A percentile compares a stretch with the other conserved stretches of the same genome.
phyloP scores from a whole-genome alignment of 805 yeast species.

The Tetrapisispora fleetii region DNA sequence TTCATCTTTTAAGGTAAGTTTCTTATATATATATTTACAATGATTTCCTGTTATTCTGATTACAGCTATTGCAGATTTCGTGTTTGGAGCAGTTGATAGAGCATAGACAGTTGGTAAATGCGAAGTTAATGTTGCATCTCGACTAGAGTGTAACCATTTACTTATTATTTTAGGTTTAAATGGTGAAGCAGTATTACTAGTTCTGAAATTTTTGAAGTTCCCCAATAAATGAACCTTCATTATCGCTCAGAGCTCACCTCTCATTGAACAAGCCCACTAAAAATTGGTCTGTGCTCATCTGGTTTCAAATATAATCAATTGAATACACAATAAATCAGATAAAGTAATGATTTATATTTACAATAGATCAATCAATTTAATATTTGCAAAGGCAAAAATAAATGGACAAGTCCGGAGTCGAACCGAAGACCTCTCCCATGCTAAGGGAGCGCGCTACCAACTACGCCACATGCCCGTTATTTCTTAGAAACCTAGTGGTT shows the following conservation, averaged over 20 bases:
- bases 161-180: too few species aligned
- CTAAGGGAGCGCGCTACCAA: conserved; percentile 77
- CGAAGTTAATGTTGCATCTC: not conserved
- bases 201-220: not conserved
- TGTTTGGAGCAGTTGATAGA: conserved; percentile 67
- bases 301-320: too few species aligned
- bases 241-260: too few species aligned
- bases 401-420: conserved; percentile 71
- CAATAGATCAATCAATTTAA: too few species aligned
- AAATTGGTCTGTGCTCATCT: too few species aligned
- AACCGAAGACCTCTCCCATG: conserved; percentile 76
- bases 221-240: too few species aligned
- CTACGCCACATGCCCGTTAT: conserved; percentile 66
- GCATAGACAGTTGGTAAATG: conserved; percentile 74
- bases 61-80: conserved; percentile 75
- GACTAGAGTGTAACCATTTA: not conserved
- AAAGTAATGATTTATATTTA: too few species aligned
- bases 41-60: conserved; percentile 73
- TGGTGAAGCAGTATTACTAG: not conserved
- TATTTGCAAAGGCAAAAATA: conserved; percentile 3
- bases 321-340: too few species aligned
- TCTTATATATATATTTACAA: conserved; percentile 35
- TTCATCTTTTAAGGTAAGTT: conserved; percentile 34
- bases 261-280: too few species aligned
- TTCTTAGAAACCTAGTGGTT: too few species aligned